Evolutionary conservation across 139 green algal species (phyloP), one percentile per base, ranked within the genome.

Genomic region (Closterium sp.): DNA sequence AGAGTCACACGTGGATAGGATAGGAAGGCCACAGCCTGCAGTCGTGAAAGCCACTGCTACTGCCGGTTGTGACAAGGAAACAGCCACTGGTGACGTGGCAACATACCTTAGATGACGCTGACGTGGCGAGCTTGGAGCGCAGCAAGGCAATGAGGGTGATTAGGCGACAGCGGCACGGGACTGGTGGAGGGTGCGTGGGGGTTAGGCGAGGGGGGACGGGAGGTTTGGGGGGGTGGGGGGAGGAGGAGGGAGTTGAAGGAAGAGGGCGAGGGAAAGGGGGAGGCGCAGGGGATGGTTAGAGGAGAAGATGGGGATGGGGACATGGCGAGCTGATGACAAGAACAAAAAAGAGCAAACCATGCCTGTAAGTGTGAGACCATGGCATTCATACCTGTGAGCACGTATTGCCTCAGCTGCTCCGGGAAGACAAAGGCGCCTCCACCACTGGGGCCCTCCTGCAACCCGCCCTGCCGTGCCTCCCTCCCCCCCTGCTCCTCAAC

Each of bases 81-180:
- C n/a, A n/a, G n/a, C n/a, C n/a, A n/a, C n/a, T 9, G 38, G 9
- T 66, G 38, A 66, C 38, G 2, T 66, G 4, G 43, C 9, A 5
- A 12, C 9, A 28, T 69, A 69, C 43, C 43, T 69, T 69, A 16
- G 43, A 69, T 69, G 43, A 69, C 23, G 43, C 43, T 69, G 43
- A 69, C 43, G 43, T 69, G 43, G 43, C 43, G 23, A 69, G 43
- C 84, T 83, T 89, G 28, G 86, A 43, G 69, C 87, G 87, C 33
- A 94, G 89, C 23, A 94, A 69, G 19, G 91, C 36, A 7, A 93
- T 92, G 89, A 99, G 96, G 36, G 94, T 94, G 32, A 96, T 92
- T n/a, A 98, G 94, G 9, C 97, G 95, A 93, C 97, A 89, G 92
- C 97, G 97, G 81, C 93, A 95, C 1, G 96, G 95, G 33, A 98